Base-by-base conservation (phyloP, 331 rosid genomes). In the Quercus tomentella region DNA sequence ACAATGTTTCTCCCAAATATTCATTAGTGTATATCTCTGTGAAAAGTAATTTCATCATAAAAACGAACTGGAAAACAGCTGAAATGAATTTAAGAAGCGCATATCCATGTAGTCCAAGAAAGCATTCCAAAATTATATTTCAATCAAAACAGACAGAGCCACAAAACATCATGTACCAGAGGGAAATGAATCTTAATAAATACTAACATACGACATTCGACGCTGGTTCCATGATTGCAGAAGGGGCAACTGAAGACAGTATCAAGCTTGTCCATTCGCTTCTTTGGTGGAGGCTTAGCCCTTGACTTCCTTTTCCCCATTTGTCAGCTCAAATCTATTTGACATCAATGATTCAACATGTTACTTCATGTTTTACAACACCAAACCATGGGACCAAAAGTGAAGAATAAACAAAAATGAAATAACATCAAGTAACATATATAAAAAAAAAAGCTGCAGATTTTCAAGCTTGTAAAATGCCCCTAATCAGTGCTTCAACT, bases 281-380 rank as follows among this genome's bases (percentile, higher is more conserved):
- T 89, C 82, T 71, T 89, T 4, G 93, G 88, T 22, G 90, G 83
- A 25, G 93, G 93, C 93, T 89, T 89, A 7, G 86, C 89, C 74
- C 85, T 85, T 20, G 93, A 83, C 87, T 89, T 89, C 69, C 93
- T 86, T 82, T 89, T 89, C 10, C 91, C 93, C 93, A 89, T 89
- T 75, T 63, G 60, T 49, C 72, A 52, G 41, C 74, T 66, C 65
- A 66, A 66, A 66, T 33, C 71, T 66, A 22, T 31, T 66, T 18
- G 25, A 31, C 4, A 17, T 17, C 71, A 31, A 66, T 66, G 18
- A 4, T 23, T 60, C 67, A 60, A 23, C 18, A 4, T 15, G 26
- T 23, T 3, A 17, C 6, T 22, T 14, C 71, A 66, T 66, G 49
- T 31, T 17, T 31, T 30, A 31, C 20, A 31, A 1, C 68, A 66